Conservation (phyloP, 2,329 filamentous ascomycete genomes). For the Hypoxylon sp. region DNA sequence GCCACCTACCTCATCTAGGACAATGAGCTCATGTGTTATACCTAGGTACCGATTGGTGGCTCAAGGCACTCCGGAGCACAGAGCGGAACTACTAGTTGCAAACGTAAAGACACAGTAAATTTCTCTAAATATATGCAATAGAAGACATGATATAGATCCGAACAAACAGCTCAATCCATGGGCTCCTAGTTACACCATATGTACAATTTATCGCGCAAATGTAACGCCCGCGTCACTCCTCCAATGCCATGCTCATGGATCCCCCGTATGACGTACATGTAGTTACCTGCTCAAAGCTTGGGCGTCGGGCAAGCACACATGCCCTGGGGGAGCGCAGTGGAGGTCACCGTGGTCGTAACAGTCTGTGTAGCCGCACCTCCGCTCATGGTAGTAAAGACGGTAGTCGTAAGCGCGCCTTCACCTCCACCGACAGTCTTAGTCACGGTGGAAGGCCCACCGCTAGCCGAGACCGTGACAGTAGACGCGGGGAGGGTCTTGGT, state of each 20-base stretch:
- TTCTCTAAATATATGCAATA: constrained; percentile 23
- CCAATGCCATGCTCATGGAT: constrained; percentile 1
- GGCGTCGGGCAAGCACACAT: constrained; percentile 29
- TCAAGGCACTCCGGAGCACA: neutral
- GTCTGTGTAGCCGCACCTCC: constrained; percentile 22
- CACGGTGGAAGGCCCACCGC: constrained; percentile 15
- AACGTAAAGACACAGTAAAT: neutral
- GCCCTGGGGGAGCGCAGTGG: constrained; percentile 29
- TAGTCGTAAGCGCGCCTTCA: constrained; percentile 28
- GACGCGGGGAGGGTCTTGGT: constrained; percentile 30
- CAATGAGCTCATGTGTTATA: neutral
- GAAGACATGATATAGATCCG: constrained; percentile 18
- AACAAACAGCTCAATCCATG: neutral
- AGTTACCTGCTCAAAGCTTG: neutral
- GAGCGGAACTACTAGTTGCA: neutral
- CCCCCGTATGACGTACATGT: neutral
- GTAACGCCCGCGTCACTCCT: constrained; percentile 10
- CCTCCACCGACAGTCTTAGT: constrained; percentile 39
- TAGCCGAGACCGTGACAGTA: constrained; percentile 1
- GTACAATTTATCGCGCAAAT: constrained; percentile 11
- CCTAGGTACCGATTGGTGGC: neutral
- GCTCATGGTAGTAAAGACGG: constrained; percentile 26
- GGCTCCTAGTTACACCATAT: neutral
- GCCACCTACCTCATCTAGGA: constrained; percentile 1
- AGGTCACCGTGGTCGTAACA: constrained; percentile 31